Percentiles rank a stretch among this genome's conserved stretches.
These are phyloP conservation scores for Chaetomium fimeti DNA, from an alignment of 495 filamentous ascomycete species.

Conservation along the genomic window DNA sequence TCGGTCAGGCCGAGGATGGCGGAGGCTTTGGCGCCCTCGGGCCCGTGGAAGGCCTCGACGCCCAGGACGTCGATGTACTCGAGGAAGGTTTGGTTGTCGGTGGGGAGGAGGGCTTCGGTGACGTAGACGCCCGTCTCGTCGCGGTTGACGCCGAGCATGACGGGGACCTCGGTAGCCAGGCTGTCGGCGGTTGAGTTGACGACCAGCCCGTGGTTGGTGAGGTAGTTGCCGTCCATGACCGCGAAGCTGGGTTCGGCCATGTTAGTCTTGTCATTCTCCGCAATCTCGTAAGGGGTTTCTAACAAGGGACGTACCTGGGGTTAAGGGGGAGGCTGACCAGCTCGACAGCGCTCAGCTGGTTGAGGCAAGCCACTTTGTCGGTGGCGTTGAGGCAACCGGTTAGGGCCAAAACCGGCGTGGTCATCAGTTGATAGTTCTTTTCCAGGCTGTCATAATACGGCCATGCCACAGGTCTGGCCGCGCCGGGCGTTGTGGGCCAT, in stretches of 20 bases:
- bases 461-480: background rate
- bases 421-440: slow-evolving; percentile 35
- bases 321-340: slow-evolving; percentile 36
- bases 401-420: slow-evolving; percentile 34
- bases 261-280: background rate
- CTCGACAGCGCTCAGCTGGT: slow-evolving; percentile 35
- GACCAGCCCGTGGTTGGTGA: slow-evolving; percentile 31
- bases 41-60: slow-evolving; percentile 7
- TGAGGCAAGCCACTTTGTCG: slow-evolving; percentile 38
- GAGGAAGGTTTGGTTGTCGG: slow-evolving; percentile 20
- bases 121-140: slow-evolving; percentile 42
- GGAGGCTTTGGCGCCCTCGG: background rate
- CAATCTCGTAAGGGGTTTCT: background rate
- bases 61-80: slow-evolving; percentile 22
- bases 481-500: slow-evolving; percentile 24
- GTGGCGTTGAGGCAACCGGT: slow-evolving; percentile 36
- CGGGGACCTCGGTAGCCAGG: slow-evolving; percentile 26
- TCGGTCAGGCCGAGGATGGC: slow-evolving; percentile 23
- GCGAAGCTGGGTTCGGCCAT: slow-evolving; percentile 19
- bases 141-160: slow-evolving; percentile 44
- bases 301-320: slow-evolving; percentile 30
- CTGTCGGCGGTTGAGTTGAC: slow-evolving; percentile 29
- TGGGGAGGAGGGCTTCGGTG: slow-evolving; percentile 23
- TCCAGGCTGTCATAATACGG: slow-evolving; percentile 36
- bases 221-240: slow-evolving; percentile 41